Conservation (phyloP, 2,329 filamentous ascomycete genomes). For the Biscogniauxia marginata region DNA sequence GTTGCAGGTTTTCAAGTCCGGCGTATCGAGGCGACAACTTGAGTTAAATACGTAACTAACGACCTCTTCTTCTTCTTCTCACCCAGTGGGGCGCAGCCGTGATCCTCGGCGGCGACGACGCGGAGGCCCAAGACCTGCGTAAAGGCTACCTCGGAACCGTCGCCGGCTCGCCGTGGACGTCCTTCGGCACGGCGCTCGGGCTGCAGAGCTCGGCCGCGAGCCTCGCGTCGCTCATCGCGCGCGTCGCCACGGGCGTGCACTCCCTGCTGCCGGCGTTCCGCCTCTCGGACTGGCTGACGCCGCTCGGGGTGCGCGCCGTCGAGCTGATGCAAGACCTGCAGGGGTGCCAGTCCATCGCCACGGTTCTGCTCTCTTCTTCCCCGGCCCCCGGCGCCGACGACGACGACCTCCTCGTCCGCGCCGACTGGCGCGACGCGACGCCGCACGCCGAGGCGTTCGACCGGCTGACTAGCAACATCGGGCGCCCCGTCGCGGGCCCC, state of each 20-base stretch:
- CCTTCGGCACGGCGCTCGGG: neutral
- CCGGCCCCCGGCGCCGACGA: too few relatives aligned
- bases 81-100: conserved; percentile 38
- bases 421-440: neutral
- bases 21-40: too few relatives aligned
- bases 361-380: neutral
- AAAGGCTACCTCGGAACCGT: conserved; percentile 39
- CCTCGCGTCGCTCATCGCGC: neutral
- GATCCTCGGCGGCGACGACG: conserved; percentile 26
- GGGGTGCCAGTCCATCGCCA: neutral
- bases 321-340: conserved; percentile 5
- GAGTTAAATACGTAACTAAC: too few relatives aligned
- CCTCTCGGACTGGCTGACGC: conserved; percentile 1
- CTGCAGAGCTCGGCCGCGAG: neutral
- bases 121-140: conserved; percentile 28
- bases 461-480: neutral
- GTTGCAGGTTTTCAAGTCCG: too few relatives aligned
- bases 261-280: conserved; percentile 1
- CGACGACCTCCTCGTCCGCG: neutral
- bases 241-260: neutral
- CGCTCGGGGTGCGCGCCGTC: neutral
- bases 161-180: conserved; percentile 29
- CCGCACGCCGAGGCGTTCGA: conserved; percentile 3
- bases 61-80: neutral
- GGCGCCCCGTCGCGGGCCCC: conserved; percentile 1